phyloP scores from a whole-genome alignment of 148 eudicot species.

The Polygonum aviculare region DNA sequence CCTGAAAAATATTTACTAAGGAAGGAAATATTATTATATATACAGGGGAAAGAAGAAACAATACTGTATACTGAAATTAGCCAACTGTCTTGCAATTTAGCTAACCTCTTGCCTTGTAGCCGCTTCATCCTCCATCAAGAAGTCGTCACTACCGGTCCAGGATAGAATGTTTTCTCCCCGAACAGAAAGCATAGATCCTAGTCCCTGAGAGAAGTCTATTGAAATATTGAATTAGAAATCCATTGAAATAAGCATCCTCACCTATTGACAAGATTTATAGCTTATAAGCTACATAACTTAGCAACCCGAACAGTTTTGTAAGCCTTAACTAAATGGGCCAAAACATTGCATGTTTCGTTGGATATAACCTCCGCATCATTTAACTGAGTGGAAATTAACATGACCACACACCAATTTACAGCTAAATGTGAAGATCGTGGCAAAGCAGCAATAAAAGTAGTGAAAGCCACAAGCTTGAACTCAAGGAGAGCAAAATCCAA shows the following conservation, averaged over 20 bases:
- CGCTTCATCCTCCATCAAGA: slow-evolving; percentile 21
- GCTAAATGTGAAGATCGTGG: too few species aligned
- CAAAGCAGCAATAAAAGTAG: too few species aligned
- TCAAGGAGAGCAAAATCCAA: background rate
- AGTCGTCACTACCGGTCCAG: slow-evolving; percentile 20
- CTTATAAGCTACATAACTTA: background rate
- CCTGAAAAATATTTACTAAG: background rate
- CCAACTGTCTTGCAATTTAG: too few species aligned
- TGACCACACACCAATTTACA: too few species aligned
- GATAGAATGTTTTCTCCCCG: slow-evolving; percentile 22
- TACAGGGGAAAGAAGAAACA: background rate
- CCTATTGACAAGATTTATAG: background rate
- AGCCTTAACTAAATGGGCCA: background rate
- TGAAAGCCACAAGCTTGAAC: background rate
- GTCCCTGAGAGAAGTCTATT: slow-evolving; percentile 24
- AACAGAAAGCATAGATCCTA: slow-evolving; percentile 31
- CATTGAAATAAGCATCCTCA: background rate
- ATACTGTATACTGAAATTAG: background rate
- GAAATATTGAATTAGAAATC: background rate
- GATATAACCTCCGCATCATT: background rate
- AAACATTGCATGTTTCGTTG: background rate
- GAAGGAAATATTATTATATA: background rate
- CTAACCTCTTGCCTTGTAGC: slow-evolving; percentile 22
- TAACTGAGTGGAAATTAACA: background rate
- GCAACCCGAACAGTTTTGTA: background rate